Conservation (phyloP, 768 basidiomycete species). For the Albatrellus ellisii region DNA sequence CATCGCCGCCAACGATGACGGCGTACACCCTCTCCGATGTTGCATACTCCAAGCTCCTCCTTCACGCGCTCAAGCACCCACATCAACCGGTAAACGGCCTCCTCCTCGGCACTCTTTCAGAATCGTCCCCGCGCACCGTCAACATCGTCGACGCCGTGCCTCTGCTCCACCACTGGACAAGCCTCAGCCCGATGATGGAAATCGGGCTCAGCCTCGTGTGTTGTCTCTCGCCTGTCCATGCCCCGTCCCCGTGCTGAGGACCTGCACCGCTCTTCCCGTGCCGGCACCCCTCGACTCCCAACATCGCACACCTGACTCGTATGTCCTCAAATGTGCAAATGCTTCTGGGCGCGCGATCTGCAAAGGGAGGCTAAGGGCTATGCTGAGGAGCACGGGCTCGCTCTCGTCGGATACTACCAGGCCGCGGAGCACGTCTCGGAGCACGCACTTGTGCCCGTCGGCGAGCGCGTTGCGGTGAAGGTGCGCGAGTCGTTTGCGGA, state of each 20-base stretch:
- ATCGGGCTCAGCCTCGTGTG: conserved; percentile 67
- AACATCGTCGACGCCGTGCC: conserved; percentile 56
- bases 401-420: conserved; percentile 65
- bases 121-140: conserved; percentile 21
- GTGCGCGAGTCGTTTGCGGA: conserved; percentile 40
- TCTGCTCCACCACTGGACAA: conserved; percentile 77
- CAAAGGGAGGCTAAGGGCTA: conserved; percentile 39
- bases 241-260: no score
- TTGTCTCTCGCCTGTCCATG: neutral
- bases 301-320: no score
- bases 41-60: conserved; percentile 62
- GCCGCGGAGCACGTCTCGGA: conserved; percentile 58
- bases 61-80: conserved; percentile 74
- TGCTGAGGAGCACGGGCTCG: conserved; percentile 37
- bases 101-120: conserved; percentile 39
- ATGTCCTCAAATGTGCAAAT: no score
- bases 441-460: conserved; percentile 45
- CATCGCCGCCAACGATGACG: no score
- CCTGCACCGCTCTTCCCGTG: no score
- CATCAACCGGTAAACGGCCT: conserved; percentile 67
- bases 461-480: conserved; percentile 46
- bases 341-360: no score
- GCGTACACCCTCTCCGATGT: conserved; percentile 42
- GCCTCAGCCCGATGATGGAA: conserved; percentile 77
- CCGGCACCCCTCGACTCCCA: no score